Evolutionary conservation across 768 basidiomycete genomes (phyloP).

Genomic region (Lyophyllum decastes): DNA sequence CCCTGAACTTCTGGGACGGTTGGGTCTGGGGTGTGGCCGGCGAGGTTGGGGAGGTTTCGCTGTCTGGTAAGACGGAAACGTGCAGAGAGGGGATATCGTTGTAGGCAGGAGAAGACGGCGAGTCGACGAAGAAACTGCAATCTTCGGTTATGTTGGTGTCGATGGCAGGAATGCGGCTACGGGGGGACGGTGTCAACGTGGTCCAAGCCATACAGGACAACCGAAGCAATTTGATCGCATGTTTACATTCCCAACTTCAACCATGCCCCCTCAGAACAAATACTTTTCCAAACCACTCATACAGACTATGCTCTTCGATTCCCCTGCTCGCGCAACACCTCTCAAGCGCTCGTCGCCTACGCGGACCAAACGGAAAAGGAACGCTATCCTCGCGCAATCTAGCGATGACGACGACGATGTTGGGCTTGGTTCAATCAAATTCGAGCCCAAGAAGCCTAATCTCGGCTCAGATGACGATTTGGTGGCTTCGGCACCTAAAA

Average conservation of each 20-base stretch:
- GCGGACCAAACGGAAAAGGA: constrained; percentile 15
- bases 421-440: constrained; percentile 50
- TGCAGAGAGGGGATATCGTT: constrained; percentile 24
- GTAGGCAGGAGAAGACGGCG: constrained; percentile 3
- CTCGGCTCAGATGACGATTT: not conserved
- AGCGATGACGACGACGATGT: constrained; percentile 21
- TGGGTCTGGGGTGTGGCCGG: constrained; percentile 18
- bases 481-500: constrained; percentile 4
- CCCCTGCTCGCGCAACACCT: constrained; percentile 23
- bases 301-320: constrained; percentile 46
- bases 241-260: not conserved
- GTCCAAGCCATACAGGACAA: not conserved
- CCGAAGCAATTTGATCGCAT: no score
- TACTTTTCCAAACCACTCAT: constrained; percentile 29
- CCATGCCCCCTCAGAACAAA: constrained; percentile 19
- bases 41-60: constrained; percentile 21
- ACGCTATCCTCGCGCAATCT: constrained; percentile 3
- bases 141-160: constrained; percentile 9
- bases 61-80: constrained; percentile 25
- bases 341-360: constrained; percentile 5
- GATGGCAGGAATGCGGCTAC: constrained; percentile 9
- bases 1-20: constrained; percentile 17
- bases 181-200: constrained; percentile 7
- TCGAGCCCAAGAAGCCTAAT: constrained; percentile 36
- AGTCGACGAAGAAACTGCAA: constrained; percentile 9